Conservation (phyloP, 73 alveolate species). For the Paramecium primaurelia region DNA sequence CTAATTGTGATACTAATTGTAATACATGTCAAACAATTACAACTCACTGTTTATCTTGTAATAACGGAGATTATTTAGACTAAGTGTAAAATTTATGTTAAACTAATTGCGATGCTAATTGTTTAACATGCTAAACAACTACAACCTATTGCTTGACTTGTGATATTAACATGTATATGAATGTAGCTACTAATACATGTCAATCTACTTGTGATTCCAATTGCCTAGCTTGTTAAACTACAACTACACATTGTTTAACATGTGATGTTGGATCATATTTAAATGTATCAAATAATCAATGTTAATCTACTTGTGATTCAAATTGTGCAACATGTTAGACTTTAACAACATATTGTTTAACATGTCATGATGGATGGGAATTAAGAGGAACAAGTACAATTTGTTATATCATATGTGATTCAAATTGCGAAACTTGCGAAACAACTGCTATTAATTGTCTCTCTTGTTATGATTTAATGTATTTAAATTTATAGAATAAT, state of each 20-base stretch:
- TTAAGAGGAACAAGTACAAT: background rate
- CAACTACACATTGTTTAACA: background rate
- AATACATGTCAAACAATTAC: background rate
- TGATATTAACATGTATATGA: background rate
- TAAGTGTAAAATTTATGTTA: background rate
- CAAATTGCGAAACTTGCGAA: background rate
- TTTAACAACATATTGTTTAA: background rate
- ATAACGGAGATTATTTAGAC: background rate
- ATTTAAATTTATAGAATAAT: background rate
- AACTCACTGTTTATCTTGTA: background rate
- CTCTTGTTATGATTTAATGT: background rate
- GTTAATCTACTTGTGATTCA: background rate
- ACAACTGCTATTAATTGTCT: background rate
- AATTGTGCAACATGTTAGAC: background rate
- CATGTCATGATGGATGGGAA: background rate
- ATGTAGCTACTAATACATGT: background rate
- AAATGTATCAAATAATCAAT: background rate
- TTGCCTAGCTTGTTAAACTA: background rate
- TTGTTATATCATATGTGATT: background rate
- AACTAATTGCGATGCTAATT: background rate
- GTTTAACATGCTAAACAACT: background rate
- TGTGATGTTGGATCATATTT: background rate
- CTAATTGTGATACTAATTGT: background rate
- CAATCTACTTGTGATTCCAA: background rate
- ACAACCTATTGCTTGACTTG: background rate